These are phyloP conservation scores for Melampsora americana DNA, from an alignment of 1,284 basidiomycete genomes.

Conservation along the genomic window DNA sequence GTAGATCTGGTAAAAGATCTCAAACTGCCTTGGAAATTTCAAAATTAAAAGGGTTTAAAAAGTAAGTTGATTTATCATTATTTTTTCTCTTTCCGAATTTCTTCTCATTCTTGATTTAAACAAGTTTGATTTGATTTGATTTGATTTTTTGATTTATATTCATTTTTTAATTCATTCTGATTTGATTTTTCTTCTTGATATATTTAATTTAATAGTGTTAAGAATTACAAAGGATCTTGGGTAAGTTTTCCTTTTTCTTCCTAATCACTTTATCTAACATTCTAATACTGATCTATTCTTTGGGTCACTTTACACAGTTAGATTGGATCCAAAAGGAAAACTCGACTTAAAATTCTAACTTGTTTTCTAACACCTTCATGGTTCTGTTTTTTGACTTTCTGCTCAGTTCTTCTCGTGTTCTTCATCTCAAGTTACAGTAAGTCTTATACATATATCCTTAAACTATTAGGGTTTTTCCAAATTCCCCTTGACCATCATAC, in stretches of 20 bases:
- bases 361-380: too few relatives aligned
- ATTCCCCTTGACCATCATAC: too few relatives aligned
- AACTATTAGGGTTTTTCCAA: too few relatives aligned
- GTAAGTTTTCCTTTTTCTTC: neutral
- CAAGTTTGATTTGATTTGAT: too few relatives aligned
- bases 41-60: conserved; percentile 75
- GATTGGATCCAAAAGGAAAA: conserved; percentile 40
- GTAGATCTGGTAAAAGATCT: conserved; percentile 82
- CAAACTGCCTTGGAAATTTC: conserved; percentile 79
- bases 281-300: too few relatives aligned
- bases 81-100: conserved; percentile 8
- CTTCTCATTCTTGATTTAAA: neutral
- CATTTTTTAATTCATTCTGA: neutral
- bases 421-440: too few relatives aligned
- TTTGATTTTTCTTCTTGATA: neutral
- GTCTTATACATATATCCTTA: too few relatives aligned
- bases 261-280: too few relatives aligned
- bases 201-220: neutral
- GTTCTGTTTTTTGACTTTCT: too few relatives aligned
- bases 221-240: conserved; percentile 34
- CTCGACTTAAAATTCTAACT: too few relatives aligned
- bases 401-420: too few relatives aligned
- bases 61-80: too few relatives aligned
- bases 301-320: neutral
- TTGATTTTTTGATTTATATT: neutral